These are phyloP conservation scores for Fusarium annulatum DNA, from an alignment of 2,329 filamentous ascomycete genomes.

Conservation along the genomic window DNA sequence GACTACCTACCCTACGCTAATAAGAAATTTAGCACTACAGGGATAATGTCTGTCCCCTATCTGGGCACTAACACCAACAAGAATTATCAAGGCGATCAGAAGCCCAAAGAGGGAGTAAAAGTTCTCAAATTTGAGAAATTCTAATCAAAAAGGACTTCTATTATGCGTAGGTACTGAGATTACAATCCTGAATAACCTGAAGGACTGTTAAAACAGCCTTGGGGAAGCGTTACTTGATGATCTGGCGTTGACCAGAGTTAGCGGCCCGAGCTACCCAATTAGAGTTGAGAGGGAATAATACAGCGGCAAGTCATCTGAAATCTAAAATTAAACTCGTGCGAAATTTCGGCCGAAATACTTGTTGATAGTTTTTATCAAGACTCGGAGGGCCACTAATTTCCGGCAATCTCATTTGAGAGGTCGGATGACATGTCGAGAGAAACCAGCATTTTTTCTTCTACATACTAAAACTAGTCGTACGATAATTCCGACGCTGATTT, in stretches of 20 bases:
- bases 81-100: fast-evolving
- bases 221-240: not conserved
- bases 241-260: no score
- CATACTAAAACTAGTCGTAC: not conserved
- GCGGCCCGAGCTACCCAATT: not conserved
- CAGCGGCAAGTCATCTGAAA: not conserved
- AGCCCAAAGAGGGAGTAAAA: no score
- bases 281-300: not conserved
- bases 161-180: no score
- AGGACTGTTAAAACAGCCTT: no score
- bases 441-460: not conserved
- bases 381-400: not conserved
- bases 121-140: no score
- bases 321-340: not conserved
- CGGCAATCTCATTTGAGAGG: not conserved
- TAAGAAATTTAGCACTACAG: no score
- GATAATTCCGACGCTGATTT: not conserved
- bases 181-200: no score
- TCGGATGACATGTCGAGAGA: not conserved
- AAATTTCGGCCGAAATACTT: not conserved
- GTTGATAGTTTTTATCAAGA: not conserved
- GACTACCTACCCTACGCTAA: no score
- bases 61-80: not conserved
- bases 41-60: not conserved
- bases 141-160: no score